Evolutionary conservation across 164 flowering plant genomes (phyloP).

Genomic region (Chimonanthus salicifolius): DNA sequence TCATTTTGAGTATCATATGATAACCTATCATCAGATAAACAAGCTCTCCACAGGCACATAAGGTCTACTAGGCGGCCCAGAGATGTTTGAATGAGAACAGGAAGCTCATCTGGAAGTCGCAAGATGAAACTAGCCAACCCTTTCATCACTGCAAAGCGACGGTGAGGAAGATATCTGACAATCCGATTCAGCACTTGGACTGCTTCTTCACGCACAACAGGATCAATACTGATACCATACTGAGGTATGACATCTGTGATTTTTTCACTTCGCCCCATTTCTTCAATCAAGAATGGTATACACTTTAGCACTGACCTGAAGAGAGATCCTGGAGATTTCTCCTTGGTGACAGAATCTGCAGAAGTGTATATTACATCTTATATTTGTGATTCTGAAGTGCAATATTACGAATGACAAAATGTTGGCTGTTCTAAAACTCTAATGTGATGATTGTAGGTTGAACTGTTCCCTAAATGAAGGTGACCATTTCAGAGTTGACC

Average conservation of each 20-base stretch:
- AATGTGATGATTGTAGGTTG: neutral
- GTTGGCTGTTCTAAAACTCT: neutral
- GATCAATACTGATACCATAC: conserved; percentile 97
- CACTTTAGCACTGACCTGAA: conserved; percentile 95
- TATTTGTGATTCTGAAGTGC: neutral
- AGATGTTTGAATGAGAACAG: conserved; percentile 95
- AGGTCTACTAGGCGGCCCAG: conserved; percentile 90
- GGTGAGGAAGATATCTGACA: conserved; percentile 82
- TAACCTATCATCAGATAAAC: conserved; percentile 62
- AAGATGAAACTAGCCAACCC: conserved; percentile 94
- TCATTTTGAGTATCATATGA: conserved; percentile 40
- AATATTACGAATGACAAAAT: neutral
- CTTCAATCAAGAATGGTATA: conserved; percentile 93
- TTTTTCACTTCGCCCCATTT: conserved; percentile 92
- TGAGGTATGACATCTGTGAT: conserved; percentile 97
- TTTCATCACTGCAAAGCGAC: conserved; percentile 95
- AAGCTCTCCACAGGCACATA: conserved; percentile 94
- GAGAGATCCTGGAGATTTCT: conserved; percentile 91
- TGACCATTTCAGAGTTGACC: too few species aligned
- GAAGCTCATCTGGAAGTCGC: conserved; percentile 89
- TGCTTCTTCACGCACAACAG: conserved; percentile 99
- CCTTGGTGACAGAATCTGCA: conserved; percentile 89
- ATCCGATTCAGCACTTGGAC: conserved; percentile 86
- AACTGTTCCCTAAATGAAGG: too few species aligned
- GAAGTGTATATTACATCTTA: conserved; percentile 8